Conservation (phyloP, 1,284 basidiomycete species). For the Irpex rosettiformis region DNA sequence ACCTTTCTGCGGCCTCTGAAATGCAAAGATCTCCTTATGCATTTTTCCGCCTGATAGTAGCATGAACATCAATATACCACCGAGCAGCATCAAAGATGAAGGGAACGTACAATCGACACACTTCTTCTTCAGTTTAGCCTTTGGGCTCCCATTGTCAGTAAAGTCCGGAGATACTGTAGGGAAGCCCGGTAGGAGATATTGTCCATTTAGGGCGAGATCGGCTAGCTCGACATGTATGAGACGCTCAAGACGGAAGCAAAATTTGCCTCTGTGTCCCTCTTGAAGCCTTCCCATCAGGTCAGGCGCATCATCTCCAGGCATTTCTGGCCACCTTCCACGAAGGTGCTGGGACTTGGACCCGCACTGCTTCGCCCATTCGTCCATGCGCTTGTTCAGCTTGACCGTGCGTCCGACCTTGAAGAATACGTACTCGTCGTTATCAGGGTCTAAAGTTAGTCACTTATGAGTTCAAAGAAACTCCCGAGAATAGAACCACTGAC, state of each 20-base stretch:
- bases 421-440: conserved; percentile 33
- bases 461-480: background rate
- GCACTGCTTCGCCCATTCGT: conserved; percentile 74
- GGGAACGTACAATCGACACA: conserved; percentile 38
- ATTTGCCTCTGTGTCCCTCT: conserved; percentile 49
- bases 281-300: conserved; percentile 44
- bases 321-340: conserved; percentile 50
- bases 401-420: conserved; percentile 52
- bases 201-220: conserved; percentile 56
- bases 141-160: conserved; percentile 18
- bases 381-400: conserved; percentile 48
- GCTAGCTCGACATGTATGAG: conserved; percentile 74
- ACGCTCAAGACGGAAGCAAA: conserved; percentile 51
- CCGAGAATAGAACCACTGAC: conserved; percentile 31
- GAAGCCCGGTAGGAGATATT: conserved; percentile 54
- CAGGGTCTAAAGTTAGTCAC: conserved; percentile 9
- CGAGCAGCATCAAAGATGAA: background rate
- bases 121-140: conserved; percentile 17
- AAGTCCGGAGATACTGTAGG: conserved; percentile 28
- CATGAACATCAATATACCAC: conserved; percentile 6
- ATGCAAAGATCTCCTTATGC: conserved; percentile 77
- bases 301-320: conserved; percentile 29
- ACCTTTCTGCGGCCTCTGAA: conserved; percentile 49
- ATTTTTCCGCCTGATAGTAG: conserved; percentile 42
- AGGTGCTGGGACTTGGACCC: conserved; percentile 46